phyloP scores from a whole-genome alignment of 1,284 basidiomycete species.

The Chondrostereum purpureum region DNA sequence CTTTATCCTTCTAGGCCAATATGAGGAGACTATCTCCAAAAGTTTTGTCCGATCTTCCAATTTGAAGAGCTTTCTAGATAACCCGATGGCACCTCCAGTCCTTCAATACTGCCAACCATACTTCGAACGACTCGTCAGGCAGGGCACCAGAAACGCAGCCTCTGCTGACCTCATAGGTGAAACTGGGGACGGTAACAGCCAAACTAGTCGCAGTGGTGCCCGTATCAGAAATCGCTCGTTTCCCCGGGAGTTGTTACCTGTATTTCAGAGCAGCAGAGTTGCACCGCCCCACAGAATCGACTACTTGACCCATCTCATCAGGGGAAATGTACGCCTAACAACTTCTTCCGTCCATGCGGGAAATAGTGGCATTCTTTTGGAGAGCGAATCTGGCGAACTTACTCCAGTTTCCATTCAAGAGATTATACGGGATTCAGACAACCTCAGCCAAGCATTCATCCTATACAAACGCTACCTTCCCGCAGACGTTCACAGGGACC shows the following conservation, averaged over 20 bases:
- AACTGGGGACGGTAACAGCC: background rate
- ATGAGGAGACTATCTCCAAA: background rate
- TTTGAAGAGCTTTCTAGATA: background rate
- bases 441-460: background rate
- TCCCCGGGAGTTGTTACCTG: background rate
- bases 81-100: background rate
- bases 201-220: background rate
- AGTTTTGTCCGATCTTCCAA: background rate
- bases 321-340: background rate
- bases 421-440: background rate
- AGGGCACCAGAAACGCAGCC: background rate
- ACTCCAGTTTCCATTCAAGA: background rate
- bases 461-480: background rate
- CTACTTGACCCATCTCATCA: background rate
- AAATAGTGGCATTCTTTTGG: background rate
- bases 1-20: background rate
- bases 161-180: background rate
- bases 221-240: background rate
- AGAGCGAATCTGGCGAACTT: background rate
- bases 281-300: too few species aligned
- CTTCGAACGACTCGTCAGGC: background rate
- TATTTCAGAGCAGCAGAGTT: too few species aligned
- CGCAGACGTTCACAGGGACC: background rate
- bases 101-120: background rate
- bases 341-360: background rate